These are phyloP conservation scores for Cucurbita pepo DNA, from an alignment of 306 rosid species.

Conservation along the genomic window DNA sequence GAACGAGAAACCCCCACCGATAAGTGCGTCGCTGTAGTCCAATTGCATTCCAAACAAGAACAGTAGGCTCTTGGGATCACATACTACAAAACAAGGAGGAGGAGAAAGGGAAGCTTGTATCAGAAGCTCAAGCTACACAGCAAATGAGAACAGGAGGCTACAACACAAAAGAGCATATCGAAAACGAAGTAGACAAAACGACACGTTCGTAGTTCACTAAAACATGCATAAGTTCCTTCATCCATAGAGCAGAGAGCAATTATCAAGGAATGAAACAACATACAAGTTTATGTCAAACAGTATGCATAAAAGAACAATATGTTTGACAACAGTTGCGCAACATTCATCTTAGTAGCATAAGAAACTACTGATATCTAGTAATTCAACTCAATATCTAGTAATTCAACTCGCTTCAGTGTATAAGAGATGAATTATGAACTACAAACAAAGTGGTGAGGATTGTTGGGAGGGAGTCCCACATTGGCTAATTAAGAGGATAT, in stretches of 20 bases:
- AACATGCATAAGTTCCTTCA: background rate
- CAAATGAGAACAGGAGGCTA: background rate
- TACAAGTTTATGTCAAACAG: background rate
- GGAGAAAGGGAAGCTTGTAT: background rate
- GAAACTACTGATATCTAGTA: background rate
- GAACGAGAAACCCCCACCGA: slow-evolving; percentile 93
- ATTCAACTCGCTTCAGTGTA: background rate
- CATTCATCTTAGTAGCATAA: background rate
- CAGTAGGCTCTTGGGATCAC: slow-evolving; percentile 94
- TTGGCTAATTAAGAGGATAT: too few relatives aligned
- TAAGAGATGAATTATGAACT: background rate
- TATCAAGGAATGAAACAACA: background rate
- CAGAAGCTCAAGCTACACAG: background rate
- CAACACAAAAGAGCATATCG: background rate
- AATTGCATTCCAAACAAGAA: slow-evolving; percentile 89
- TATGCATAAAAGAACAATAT: background rate
- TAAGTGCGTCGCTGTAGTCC: slow-evolving; percentile 90
- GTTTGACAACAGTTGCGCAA: background rate
- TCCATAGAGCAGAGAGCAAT: background rate
- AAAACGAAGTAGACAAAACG: background rate
- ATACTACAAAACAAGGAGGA: slow-evolving; percentile 33
- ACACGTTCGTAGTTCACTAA: background rate
- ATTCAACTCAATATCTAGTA: background rate
- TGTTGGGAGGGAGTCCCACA: too few relatives aligned
- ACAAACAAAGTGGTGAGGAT: too few relatives aligned